Percentiles rank a stretch among this genome's conserved stretches.
phyloP scores from a whole-genome alignment of 2,329 filamentous ascomycete species.

The Celoporthe dispersa region DNA sequence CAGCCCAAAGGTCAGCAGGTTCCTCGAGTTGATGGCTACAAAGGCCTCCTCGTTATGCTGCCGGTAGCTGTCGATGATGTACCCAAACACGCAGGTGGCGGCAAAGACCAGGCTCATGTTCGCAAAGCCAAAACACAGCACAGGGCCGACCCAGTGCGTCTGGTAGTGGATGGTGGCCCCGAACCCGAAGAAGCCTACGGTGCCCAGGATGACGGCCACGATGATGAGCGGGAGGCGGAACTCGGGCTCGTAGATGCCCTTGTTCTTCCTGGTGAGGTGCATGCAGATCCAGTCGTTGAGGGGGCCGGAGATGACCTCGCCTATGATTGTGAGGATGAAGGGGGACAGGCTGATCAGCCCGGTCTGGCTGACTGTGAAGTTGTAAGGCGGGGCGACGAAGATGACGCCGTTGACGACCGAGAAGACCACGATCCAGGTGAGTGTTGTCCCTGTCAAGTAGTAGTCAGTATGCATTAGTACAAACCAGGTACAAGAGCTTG shows the following conservation, averaged over 20 bases:
- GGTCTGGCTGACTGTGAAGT: constrained; percentile 53
- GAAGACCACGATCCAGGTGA: constrained; percentile 46
- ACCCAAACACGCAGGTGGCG: constrained; percentile 53
- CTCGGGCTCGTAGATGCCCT: constrained; percentile 59
- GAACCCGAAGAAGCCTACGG: constrained; percentile 53
- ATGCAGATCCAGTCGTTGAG: constrained; percentile 50
- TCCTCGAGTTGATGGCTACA: constrained; percentile 55
- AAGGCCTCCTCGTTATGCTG: constrained; percentile 53
- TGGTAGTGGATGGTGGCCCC: constrained; percentile 49
- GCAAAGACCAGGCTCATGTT: constrained; percentile 53
- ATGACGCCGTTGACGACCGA: constrained; percentile 54
- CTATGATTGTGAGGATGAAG: constrained; percentile 52
- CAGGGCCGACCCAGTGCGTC: constrained; percentile 53
- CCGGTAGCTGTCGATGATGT: constrained; percentile 54
- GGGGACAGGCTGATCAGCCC: constrained; percentile 57
- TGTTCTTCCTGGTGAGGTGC: constrained; percentile 52
- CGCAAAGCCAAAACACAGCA: constrained; percentile 52
- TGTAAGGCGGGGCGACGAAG: constrained; percentile 54
- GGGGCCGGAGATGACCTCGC: constrained; percentile 49
- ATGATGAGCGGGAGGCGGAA: constrained; percentile 51
- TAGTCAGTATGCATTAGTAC: too few species aligned
- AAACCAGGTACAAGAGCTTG: background rate
- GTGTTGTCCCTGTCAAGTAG: constrained; percentile 30
- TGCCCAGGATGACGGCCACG: constrained; percentile 45
- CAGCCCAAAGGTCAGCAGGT: constrained; percentile 51